Evolutionary conservation across 139 green algal species (phyloP).

Genomic region (Asterochloris sp.): DNA sequence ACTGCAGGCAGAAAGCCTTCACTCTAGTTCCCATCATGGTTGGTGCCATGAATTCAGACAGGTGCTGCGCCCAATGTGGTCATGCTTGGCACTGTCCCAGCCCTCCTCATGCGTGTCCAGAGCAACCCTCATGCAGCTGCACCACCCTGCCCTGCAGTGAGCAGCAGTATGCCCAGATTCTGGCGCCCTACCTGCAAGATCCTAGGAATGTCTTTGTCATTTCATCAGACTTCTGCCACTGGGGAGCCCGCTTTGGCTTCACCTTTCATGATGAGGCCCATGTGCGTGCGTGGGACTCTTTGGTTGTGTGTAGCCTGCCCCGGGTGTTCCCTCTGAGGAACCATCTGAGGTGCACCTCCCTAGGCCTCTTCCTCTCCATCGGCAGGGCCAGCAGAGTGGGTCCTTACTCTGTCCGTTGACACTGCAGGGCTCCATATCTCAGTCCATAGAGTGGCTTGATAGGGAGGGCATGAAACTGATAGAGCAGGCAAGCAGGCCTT

Average conservation of each 20-base stretch:
- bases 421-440: slow-evolving; percentile 75
- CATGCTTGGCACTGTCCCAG: not conserved
- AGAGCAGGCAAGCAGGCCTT: slow-evolving; percentile 47
- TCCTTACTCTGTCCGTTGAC: not conserved
- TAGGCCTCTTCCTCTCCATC: not conserved
- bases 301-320: not conserved
- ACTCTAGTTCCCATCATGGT: slow-evolving; percentile 95
- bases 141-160: slow-evolving; percentile 47
- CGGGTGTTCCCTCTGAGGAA: not conserved
- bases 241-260: slow-evolving; percentile 85
- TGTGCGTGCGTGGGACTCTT: not conserved
- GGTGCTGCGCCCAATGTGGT: slow-evolving; percentile 25
- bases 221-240: slow-evolving; percentile 96
- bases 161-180: slow-evolving; percentile 72
- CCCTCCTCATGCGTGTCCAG: not conserved
- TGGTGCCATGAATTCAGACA: slow-evolving; percentile 64
- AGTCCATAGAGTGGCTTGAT: slow-evolving; percentile 86
- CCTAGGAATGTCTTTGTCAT: slow-evolving; percentile 88
- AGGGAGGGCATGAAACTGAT: slow-evolving; percentile 82
- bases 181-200: slow-evolving; percentile 82
- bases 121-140: not conserved
- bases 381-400: not conserved
- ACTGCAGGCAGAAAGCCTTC: slow-evolving; percentile 41
- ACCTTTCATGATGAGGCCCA: slow-evolving; percentile 49
- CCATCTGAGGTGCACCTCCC: not conserved